Conservation (phyloP, 768 basidiomycete species). For the Russula sp. region DNA sequence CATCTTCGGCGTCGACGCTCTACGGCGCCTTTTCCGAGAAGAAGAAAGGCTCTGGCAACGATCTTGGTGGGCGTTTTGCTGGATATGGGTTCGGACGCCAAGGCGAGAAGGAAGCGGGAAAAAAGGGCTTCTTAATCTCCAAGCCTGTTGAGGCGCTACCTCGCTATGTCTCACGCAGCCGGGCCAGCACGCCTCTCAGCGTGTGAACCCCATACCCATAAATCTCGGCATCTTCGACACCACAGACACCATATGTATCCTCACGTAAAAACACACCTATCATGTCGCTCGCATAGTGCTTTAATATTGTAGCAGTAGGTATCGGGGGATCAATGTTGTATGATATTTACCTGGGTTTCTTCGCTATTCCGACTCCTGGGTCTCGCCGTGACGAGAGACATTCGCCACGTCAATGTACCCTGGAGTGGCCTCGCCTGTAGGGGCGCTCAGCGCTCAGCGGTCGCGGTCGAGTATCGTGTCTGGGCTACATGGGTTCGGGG, state of each 20-base stretch:
- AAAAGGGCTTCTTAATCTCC: constrained; percentile 38
- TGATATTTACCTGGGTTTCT: neutral
- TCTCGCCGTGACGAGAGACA: neutral
- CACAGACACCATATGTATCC: neutral
- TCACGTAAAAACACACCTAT: neutral
- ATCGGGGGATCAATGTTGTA: neutral
- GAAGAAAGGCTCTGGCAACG: constrained; percentile 7
- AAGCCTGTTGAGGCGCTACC: constrained; percentile 18
- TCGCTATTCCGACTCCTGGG: neutral
- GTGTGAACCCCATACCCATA: neutral
- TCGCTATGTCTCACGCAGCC: constrained; percentile 30
- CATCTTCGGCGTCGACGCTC: constrained; percentile 17
- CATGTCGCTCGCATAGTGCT: neutral
- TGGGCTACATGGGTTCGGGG: neutral
- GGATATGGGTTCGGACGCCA: constrained; percentile 76
- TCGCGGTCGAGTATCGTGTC: neutral
- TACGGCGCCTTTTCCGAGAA: constrained; percentile 8
- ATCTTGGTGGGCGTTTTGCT: constrained; percentile 21
- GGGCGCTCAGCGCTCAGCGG: neutral
- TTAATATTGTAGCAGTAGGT: constrained; percentile 10
- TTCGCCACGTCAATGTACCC: neutral
- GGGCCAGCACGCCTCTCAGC: constrained; percentile 1
- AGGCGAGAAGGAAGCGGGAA: constrained; percentile 63
- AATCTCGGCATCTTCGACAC: neutral
- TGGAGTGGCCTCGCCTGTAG: neutral